Conservation (phyloP, 2,329 filamentous ascomycete genomes). For the Alternaria ethzedia region DNA sequence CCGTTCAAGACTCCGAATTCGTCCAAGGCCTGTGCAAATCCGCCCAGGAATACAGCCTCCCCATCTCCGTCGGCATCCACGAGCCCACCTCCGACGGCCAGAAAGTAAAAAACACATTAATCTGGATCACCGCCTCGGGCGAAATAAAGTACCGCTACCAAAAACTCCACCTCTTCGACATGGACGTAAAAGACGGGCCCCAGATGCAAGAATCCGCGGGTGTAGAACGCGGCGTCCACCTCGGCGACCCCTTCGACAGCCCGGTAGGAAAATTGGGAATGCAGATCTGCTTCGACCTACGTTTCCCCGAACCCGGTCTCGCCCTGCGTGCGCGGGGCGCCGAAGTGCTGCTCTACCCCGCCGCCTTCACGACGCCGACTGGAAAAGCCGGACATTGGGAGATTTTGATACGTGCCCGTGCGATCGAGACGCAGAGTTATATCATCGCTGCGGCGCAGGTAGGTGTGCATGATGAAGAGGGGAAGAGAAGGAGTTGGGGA, state of each 20-base stretch:
- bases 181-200: conserved; percentile 64
- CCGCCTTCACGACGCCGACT: conserved; percentile 87
- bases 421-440: conserved; percentile 88
- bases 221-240: conserved; percentile 62
- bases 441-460: conserved; percentile 83
- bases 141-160: conserved; percentile 72
- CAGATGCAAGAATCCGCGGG: conserved; percentile 68
- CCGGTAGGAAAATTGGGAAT: conserved; percentile 74
- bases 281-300: conserved; percentile 89
- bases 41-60: conserved; percentile 68
- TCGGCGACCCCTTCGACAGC: conserved; percentile 75
- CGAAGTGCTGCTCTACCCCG: conserved; percentile 83
- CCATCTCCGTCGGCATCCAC: conserved; percentile 88
- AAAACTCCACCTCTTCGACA: conserved; percentile 91
- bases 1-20: conserved; percentile 72
- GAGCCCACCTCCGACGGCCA: conserved; percentile 52
- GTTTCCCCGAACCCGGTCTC: conserved; percentile 78
- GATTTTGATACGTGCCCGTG: conserved; percentile 75
- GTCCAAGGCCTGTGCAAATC: conserved; percentile 75
- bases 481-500: conserved; percentile 79
- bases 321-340: conserved; percentile 70
- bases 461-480: conserved; percentile 70
- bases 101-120: conserved; percentile 67
- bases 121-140: conserved; percentile 70
- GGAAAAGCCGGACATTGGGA: conserved; percentile 84